Conservation (phyloP, 2,329 filamentous ascomycete species). For the Fusarium subtropicale region DNA sequence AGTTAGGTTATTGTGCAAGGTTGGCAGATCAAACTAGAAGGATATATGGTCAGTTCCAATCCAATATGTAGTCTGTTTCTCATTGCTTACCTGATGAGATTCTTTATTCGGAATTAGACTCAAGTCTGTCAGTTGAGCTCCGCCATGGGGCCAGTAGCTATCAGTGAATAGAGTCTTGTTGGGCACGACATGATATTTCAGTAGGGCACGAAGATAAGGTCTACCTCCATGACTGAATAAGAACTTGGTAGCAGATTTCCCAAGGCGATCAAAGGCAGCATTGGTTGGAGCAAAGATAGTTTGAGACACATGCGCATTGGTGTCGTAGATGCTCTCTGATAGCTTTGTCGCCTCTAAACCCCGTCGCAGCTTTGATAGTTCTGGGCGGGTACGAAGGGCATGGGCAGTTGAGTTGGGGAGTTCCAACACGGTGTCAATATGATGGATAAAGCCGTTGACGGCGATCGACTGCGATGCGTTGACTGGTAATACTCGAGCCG, state of each 20-base stretch:
- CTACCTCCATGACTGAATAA: conserved; percentile 1
- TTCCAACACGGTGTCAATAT: conserved; percentile 5
- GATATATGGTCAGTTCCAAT: too few species aligned
- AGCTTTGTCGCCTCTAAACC: background rate
- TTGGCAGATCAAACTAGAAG: background rate
- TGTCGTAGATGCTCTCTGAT: background rate
- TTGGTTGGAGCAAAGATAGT: conserved; percentile 12
- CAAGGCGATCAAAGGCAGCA: conserved; percentile 5
- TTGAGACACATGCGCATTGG: conserved; percentile 9
- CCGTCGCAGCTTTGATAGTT: background rate
- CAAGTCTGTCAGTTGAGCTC: background rate
- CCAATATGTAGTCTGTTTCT: accelerated
- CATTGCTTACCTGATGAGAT: background rate
- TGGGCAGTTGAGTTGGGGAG: conserved; percentile 11
- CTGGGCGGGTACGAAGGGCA: conserved; percentile 3
- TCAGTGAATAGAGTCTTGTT: conserved; percentile 7
- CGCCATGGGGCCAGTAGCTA: conserved; percentile 1
- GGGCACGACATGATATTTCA: conserved; percentile 5
- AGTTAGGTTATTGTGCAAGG: background rate
- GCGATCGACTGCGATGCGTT: background rate
- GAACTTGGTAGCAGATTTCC: background rate
- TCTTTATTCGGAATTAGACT: background rate
- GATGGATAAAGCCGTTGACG: conserved; percentile 3
- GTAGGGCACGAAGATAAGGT: conserved; percentile 8
- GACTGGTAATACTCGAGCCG: background rate